A percentile compares a stretch with the other conserved stretches of the same genome.
These are phyloP conservation scores for Ensete glaucum DNA, from an alignment of 176 grass and related monocot genomes.

Conservation along the genomic window DNA sequence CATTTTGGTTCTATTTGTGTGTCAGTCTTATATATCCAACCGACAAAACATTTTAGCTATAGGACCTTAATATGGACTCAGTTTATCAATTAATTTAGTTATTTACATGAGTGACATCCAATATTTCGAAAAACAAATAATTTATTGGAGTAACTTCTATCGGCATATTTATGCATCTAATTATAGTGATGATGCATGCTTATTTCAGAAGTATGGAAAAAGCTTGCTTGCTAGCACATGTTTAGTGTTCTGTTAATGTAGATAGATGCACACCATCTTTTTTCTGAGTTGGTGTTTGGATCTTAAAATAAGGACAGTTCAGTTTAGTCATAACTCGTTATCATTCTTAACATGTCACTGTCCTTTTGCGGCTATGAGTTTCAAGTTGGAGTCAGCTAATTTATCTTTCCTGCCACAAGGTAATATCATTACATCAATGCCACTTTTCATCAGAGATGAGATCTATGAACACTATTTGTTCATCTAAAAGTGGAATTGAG, in stretches of 20 bases:
- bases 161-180: neutral
- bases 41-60: constrained; percentile 1
- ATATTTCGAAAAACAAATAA: neutral
- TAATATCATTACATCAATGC: too few relatives aligned
- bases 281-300: neutral
- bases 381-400: too few relatives aligned
- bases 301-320: neutral
- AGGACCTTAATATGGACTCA: neutral
- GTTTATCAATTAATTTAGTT: neutral
- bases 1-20: constrained; percentile 11
- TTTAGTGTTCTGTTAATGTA: neutral
- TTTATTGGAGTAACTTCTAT: neutral
- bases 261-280: neutral
- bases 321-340: too few relatives aligned
- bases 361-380: neutral
- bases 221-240: neutral
- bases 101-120: neutral
- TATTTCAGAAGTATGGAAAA: neutral
- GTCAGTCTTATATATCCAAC: neutral
- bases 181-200: neutral
- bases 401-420: neutral
- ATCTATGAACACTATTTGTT: too few relatives aligned
- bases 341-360: too few relatives aligned
- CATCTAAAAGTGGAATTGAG: too few relatives aligned
- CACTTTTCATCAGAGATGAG: too few relatives aligned